phyloP scores from a whole-genome alignment of 2,329 filamentous ascomycete genomes.

The Aureobasidium sp. region DNA sequence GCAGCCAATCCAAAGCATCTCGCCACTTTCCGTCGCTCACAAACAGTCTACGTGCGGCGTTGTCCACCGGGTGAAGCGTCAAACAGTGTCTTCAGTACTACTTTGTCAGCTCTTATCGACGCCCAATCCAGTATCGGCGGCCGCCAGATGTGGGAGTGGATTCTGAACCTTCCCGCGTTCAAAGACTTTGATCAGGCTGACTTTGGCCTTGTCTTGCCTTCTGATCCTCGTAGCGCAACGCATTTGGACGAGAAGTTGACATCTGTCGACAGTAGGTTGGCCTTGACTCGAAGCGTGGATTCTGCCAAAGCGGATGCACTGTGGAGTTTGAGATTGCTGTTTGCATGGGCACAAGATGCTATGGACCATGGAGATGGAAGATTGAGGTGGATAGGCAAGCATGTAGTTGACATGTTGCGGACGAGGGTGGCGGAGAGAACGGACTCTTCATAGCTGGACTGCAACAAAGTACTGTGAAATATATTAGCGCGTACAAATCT shows the following conservation, averaged over 20 bases:
- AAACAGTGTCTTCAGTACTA: conserved; percentile 56
- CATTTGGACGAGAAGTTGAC: conserved; percentile 48
- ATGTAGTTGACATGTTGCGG: conserved; percentile 47
- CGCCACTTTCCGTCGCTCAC: conserved; percentile 56
- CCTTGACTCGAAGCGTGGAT: conserved; percentile 39
- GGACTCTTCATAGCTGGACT: background rate
- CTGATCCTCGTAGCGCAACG: conserved; percentile 32
- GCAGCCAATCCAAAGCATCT: conserved; percentile 51
- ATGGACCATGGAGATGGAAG: conserved; percentile 26
- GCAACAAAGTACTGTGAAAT: no score
- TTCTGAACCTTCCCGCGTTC: conserved; percentile 56
- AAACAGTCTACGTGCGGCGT: conserved; percentile 65
- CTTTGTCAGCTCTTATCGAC: conserved; percentile 64
- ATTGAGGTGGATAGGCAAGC: conserved; percentile 46
- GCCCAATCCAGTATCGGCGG: conserved; percentile 31
- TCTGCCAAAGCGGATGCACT: conserved; percentile 46
- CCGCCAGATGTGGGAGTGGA: conserved; percentile 56
- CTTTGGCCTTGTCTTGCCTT: conserved; percentile 34
- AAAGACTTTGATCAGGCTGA: conserved; percentile 54
- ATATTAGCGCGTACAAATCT: no score
- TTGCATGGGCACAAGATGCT: conserved; percentile 53
- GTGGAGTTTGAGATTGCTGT: conserved; percentile 54
- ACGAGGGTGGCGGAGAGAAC: conserved; percentile 38
- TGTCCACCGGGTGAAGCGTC: conserved; percentile 46
- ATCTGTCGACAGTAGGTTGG: conserved; percentile 62